Conservation (phyloP, 306 rosid species). For the Geum urbanum region DNA sequence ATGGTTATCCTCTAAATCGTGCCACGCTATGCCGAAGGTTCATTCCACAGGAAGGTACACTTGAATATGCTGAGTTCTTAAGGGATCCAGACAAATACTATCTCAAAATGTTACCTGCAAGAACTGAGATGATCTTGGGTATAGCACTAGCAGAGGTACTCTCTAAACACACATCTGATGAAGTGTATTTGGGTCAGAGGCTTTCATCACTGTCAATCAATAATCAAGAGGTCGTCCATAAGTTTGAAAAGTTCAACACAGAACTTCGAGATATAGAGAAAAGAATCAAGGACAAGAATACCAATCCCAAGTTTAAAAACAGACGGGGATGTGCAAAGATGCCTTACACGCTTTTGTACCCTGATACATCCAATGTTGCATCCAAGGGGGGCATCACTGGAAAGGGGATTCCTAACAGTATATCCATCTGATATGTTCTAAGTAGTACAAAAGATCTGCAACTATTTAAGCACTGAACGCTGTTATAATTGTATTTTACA, state of each 20-base stretch:
- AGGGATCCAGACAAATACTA: conserved; percentile 58
- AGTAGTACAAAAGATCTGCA: neutral
- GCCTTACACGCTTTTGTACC: conserved; percentile 42
- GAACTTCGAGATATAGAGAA: conserved; percentile 44
- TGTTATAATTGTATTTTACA: conserved; percentile 1
- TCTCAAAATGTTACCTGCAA: conserved; percentile 53
- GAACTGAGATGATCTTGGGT: conserved; percentile 46
- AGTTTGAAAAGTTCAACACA: conserved; percentile 45
- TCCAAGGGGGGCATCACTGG: conserved; percentile 38
- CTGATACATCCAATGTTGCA: conserved; percentile 38
- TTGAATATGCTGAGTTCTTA: conserved; percentile 54
- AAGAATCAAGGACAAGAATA: conserved; percentile 47
- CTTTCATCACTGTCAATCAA: conserved; percentile 51
- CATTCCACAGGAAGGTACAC: conserved; percentile 63
- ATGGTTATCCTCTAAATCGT: conserved; percentile 48
- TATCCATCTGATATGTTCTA: conserved; percentile 37
- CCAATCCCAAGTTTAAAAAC: conserved; percentile 54
- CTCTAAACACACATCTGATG: conserved; percentile 48
- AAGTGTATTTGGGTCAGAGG: conserved; percentile 47
- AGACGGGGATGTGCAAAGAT: conserved; percentile 46
- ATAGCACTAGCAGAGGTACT: conserved; percentile 44
- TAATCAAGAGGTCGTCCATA: conserved; percentile 36
- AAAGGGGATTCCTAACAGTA: conserved; percentile 56
- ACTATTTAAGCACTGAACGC: neutral
- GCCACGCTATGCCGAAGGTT: conserved; percentile 53